A percentile compares a stretch with the other conserved stretches of the same genome.
Evolutionary conservation across 768 basidiomycete species (phyloP).

Genomic region (Rhizopogon salebrosus): DNA sequence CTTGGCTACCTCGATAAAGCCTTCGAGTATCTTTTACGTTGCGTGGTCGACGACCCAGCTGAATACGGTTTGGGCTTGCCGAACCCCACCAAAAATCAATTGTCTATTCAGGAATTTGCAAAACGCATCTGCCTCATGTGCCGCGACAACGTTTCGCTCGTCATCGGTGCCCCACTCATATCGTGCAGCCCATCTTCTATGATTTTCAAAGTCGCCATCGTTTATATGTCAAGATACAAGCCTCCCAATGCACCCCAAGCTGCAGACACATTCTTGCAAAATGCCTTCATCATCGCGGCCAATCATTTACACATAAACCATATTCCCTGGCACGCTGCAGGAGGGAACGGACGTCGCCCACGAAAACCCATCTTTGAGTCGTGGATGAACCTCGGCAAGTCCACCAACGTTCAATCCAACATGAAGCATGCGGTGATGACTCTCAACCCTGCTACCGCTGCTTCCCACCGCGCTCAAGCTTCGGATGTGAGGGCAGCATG

Average conservation of each 20-base stretch:
- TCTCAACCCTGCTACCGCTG: not conserved
- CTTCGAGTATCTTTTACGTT: not conserved
- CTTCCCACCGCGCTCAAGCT: not conserved
- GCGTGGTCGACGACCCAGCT: not conserved
- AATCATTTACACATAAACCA: not conserved
- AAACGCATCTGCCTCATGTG: not conserved
- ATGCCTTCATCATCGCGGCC: not conserved
- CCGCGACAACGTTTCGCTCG: rapidly evolving
- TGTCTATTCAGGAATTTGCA: not conserved
- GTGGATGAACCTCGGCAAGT: not conserved
- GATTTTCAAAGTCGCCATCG: not conserved
- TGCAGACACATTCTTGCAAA: not conserved
- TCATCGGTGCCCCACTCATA: not conserved
- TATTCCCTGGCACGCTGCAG: not conserved
- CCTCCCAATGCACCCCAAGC: not conserved
- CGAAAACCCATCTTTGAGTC: not conserved
- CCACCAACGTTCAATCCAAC: not conserved
- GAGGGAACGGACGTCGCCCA: not conserved
- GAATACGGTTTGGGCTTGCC: not conserved
- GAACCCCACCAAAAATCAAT: not conserved
- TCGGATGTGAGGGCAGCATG: not conserved
- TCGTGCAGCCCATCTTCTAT: too few species aligned
- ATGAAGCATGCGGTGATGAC: too few species aligned
- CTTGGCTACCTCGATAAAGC: not conserved
- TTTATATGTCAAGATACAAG: not conserved